Percentiles rank a stretch among this genome's conserved stretches.
These are phyloP conservation scores for Fusarium duplospermum DNA, from an alignment of 2,329 filamentous ascomycete genomes.

Conservation along the genomic window DNA sequence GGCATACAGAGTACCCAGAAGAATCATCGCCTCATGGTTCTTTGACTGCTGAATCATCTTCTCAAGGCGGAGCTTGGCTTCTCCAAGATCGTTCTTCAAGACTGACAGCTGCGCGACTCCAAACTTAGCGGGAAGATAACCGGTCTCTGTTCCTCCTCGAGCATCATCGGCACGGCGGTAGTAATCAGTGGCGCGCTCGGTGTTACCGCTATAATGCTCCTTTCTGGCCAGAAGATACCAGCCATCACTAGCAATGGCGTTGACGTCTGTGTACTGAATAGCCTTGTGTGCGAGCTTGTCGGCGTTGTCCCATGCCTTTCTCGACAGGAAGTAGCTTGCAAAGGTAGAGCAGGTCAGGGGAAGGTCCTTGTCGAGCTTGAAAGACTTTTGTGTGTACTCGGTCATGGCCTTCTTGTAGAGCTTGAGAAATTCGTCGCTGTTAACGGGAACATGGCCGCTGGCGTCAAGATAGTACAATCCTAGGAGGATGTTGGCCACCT, in stretches of 20 bases:
- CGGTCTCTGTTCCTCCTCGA: constrained; percentile 88
- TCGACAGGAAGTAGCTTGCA: constrained; percentile 87
- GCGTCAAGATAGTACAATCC: constrained; percentile 90
- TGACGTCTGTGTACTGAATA: constrained; percentile 95
- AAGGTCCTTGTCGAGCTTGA: constrained; percentile 91
- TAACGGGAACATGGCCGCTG: constrained; percentile 84
- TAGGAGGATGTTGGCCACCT: constrained; percentile 89
- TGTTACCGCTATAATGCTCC: constrained; percentile 84
- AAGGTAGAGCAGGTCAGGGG: constrained; percentile 93
- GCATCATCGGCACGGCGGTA: constrained; percentile 93
- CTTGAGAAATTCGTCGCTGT: constrained; percentile 84
- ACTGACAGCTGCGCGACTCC: constrained; percentile 91
- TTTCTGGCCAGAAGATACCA: constrained; percentile 96
- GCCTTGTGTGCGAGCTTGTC: constrained; percentile 91
- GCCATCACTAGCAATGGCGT: constrained; percentile 95
- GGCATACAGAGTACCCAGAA: constrained; percentile 91
- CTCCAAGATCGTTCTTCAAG: constrained; percentile 84
- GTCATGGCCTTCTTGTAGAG: constrained; percentile 96
- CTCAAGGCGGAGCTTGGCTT: constrained; percentile 92
- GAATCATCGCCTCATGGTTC: constrained; percentile 87
- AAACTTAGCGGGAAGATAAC: constrained; percentile 94
- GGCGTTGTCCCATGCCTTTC: constrained; percentile 83
- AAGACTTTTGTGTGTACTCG: constrained; percentile 91
- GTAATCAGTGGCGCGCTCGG: constrained; percentile 81
- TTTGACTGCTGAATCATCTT: constrained; percentile 92